Base-by-base conservation (phyloP, 306 rosid species). In the Boehmeria nivea region DNA sequence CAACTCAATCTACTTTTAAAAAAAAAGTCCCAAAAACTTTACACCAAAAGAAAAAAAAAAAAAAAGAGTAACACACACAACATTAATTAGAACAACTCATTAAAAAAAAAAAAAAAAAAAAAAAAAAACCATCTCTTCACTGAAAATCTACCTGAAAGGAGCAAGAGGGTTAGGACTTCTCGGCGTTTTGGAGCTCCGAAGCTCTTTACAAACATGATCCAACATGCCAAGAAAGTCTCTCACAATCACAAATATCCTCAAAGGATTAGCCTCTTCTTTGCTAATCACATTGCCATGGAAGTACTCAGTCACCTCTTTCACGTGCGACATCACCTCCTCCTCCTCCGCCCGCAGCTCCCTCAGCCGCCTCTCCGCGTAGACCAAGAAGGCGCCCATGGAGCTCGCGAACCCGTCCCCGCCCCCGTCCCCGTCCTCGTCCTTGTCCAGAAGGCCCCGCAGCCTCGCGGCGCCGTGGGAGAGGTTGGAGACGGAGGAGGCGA, bases 221-320 rank as follows among this genome's bases (percentile, higher is more conserved):
- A 93, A 73, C 94, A 85, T 83, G 2, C 88, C 87, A 67, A 93
- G 40, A 70, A 93, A 93, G 60, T 93, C 99, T 60, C 96, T 93
- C 36, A 93, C 96, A 16, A 93, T 85, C 61, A 93, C 95, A 72
- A 93, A 93, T 8, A 93, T 93, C 58, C 95, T 50, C 43, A 93
- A 76, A 17, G 83, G 94, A 38, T 83, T 87, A 0, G 61, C 81
- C 48, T 93, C 99, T 39, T 93, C 99, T 76, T 80, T 83, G 74
- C 84, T 76, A 70, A 83, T 78, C 72, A 85, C 87, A 69, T 69
- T 68, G 13, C 99, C 99, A 68, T 93, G 99, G 59, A 93, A 93
- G 63, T 93, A 93, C 73, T 93, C 95, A 0, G 88, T 81, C 2
- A 93, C 84, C 24, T 93, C 95, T 43, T 81, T 85, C 55, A 93